Evolutionary conservation across 176 grass and related monocot species (phyloP), one percentile per base, ranked within the genome.

Genomic region (Microstegium vimineum): DNA sequence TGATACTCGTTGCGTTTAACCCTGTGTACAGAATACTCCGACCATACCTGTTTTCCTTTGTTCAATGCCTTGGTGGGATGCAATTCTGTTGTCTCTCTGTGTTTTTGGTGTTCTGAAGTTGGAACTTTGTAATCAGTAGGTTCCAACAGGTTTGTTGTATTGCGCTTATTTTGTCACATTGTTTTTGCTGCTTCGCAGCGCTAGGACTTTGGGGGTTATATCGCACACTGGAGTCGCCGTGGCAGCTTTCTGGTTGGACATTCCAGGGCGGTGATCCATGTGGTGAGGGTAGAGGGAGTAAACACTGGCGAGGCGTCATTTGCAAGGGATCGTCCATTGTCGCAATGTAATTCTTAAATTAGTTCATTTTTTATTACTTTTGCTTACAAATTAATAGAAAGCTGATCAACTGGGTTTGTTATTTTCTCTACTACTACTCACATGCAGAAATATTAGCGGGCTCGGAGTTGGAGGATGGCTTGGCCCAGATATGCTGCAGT

Each of bases 401-500:
- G 8, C 1, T 54, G 30, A 64, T 47, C 25, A 79, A 54, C 0
- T 63, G 16, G 26, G 5, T 80, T 62, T 46, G 56, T 28, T 36
- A 26, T 84, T 80, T 89, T 5, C 52, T 76, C 36, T 86, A 27
- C 73, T 65, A 77, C 28, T 90, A 74, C 31, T 90, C 73, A 38
- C 37, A 77, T 69, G 46, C 86, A 97, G 94, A 93, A 91, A 97
- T 45, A 87, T 97, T 64, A 89, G 81, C 17, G 88, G 94, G 38
- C 71, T 97, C 0, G 94, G 90, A 79, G 71, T 97, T 85, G 94
- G 88, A 15, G 90, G 90, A 64, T 87, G 81, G 82, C 78, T 91
- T 66, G 86, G 83, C 80, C 85, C 81, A 16, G 78, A 93, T 56
- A 54, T 97, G 66, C 89, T 90, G 12, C 91, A 85, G 80, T 56